Percentiles rank a stretch among this genome's conserved stretches.
Evolutionary conservation across 1,284 basidiomycete genomes (phyloP).

Genomic region (Ganoderma sinense): DNA sequence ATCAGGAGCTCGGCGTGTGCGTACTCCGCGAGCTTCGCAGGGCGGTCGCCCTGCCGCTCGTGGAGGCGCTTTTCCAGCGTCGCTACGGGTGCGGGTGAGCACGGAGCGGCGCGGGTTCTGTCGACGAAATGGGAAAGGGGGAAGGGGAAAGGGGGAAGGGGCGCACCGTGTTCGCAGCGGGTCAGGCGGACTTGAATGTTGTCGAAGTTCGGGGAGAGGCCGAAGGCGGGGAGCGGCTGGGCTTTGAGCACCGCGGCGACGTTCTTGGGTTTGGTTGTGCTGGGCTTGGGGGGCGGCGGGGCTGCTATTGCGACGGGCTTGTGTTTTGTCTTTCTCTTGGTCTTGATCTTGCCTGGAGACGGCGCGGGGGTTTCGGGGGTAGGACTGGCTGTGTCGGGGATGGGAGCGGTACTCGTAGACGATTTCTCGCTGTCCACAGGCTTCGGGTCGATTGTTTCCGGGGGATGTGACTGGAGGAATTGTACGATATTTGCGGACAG

Average conservation of each 20-base stretch:
- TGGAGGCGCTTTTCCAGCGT: not conserved
- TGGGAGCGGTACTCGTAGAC: not conserved
- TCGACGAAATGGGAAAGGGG: not conserved
- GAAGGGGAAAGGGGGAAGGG: not conserved
- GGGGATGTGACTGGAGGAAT: not conserved
- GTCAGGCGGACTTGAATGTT: slow-evolving; percentile 15
- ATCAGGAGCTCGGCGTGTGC: not conserved
- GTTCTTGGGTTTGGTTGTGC: not conserved
- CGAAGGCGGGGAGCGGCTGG: slow-evolving; percentile 18
- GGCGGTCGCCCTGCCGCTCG: too few relatives aligned
- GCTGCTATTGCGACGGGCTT: too few relatives aligned
- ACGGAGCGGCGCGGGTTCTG: not conserved
- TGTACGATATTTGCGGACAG: not conserved
- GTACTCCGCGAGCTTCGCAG: not conserved
- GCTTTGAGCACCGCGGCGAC: slow-evolving; percentile 1
- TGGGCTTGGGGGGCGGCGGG: not conserved
- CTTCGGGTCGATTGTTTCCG: not conserved
- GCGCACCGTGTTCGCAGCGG: slow-evolving; percentile 19
- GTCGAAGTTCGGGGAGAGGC: slow-evolving; percentile 10
- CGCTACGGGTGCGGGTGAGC: not conserved
- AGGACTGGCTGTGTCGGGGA: not conserved
- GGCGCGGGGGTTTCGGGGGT: not conserved
- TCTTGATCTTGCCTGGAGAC: not conserved
- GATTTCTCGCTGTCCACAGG: not conserved
- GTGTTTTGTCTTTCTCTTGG: too few relatives aligned